These are phyloP conservation scores for Tylopilus subfusipes DNA, from an alignment of 768 basidiomycete species.

Conservation along the genomic window DNA sequence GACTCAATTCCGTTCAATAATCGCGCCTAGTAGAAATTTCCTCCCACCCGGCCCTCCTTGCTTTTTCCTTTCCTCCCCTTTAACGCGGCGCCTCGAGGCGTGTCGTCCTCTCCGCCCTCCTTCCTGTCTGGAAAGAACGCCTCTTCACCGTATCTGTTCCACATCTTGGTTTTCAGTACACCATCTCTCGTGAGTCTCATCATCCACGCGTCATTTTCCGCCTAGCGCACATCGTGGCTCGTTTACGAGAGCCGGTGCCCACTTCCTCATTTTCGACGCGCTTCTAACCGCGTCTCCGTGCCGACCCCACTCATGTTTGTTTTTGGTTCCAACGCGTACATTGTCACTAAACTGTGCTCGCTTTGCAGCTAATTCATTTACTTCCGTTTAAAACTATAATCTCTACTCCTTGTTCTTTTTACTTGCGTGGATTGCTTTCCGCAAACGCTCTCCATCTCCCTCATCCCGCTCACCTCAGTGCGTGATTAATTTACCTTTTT, in stretches of 20 bases:
- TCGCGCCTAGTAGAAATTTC: conserved; percentile 34
- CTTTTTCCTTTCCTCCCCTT: conserved; percentile 29
- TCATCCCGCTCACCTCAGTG: conserved; percentile 22
- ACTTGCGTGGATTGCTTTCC: conserved; percentile 26
- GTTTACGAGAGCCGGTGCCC: conserved; percentile 29
- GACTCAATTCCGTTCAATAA: conserved; percentile 36
- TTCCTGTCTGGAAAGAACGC: conserved; percentile 18
- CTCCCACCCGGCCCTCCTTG: conserved; percentile 28
- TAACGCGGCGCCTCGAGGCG: conserved; percentile 24
- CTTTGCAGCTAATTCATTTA: conserved; percentile 37
- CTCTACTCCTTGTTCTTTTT: conserved; percentile 27
- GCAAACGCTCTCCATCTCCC: conserved; percentile 7
- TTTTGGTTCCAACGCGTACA: conserved; percentile 22
- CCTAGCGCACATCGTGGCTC: conserved; percentile 29
- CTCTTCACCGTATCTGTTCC: conserved; percentile 10
- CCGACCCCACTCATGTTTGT: conserved; percentile 22
- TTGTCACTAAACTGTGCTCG: conserved; percentile 21
- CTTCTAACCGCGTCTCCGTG: conserved; percentile 31
- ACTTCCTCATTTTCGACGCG: conserved; percentile 27
- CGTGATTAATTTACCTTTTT: conserved; percentile 28
- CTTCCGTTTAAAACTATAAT: conserved; percentile 34
- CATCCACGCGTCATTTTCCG: conserved; percentile 30
- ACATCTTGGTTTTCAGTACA: conserved; percentile 28
- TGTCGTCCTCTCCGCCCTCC: conserved; percentile 24
- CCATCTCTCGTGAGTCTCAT: conserved; percentile 33